Evolutionary conservation across 495 filamentous ascomycete genomes (phyloP).

Genomic region (Annulohypoxylon stygium): DNA sequence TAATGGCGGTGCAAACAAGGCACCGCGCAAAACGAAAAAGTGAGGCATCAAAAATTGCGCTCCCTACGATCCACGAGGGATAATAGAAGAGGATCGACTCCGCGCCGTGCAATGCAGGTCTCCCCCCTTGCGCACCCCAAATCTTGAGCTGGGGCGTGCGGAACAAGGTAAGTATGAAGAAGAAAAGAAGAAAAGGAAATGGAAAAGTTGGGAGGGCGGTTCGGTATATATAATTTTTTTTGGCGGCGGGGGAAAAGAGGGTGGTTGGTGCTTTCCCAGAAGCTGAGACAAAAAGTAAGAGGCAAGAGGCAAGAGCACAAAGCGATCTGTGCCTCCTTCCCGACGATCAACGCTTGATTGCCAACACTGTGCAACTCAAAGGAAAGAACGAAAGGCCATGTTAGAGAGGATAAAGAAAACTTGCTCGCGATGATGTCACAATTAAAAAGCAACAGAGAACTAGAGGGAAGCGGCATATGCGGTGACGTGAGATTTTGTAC

Average conservation of each 20-base stretch:
- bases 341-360: no score
- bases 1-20: neutral
- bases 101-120: constrained; percentile 85
- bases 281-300: neutral
- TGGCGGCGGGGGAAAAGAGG: no score
- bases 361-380: no score
- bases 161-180: constrained; percentile 12
- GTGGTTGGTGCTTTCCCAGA: neutral
- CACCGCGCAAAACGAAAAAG: constrained; percentile 1
- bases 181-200: neutral
- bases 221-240: neutral
- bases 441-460: no score
- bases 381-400: no score
- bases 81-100: constrained; percentile 74
- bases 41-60: constrained; percentile 48
- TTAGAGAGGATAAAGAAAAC: no score
- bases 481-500: no score
- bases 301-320: neutral
- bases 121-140: constrained; percentile 65
- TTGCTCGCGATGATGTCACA: no score
- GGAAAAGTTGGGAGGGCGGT: neutral
- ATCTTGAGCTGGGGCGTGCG: neutral
- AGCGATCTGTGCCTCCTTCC: no score
- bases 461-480: no score
- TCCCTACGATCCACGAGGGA: constrained; percentile 73